Conservation (phyloP, 2,329 filamentous ascomycete species). For the Aspergillus pseudoviridinutans region DNA sequence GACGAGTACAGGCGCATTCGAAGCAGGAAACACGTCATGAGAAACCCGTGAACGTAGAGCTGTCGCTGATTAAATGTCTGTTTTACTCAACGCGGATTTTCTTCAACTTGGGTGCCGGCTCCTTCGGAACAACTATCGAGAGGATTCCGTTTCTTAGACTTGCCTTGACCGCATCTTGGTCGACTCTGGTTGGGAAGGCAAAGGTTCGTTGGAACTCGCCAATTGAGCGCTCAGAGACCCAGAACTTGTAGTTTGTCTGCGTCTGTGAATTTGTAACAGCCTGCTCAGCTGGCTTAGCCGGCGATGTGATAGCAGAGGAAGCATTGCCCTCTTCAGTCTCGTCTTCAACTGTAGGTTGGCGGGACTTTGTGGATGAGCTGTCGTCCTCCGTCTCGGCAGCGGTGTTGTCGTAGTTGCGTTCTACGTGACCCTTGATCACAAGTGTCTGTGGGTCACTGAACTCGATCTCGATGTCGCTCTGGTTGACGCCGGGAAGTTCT, state of each 20-base stretch:
- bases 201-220: slow-evolving; percentile 57
- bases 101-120: slow-evolving; percentile 44
- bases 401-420: slow-evolving; percentile 28
- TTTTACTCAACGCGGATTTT: slow-evolving; percentile 47
- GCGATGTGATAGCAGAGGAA: slow-evolving; percentile 6
- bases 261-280: slow-evolving; percentile 9
- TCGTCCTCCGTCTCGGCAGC: slow-evolving; percentile 17
- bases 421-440: slow-evolving; percentile 39
- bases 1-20: neutral
- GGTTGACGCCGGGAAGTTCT: slow-evolving; percentile 42
- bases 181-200: slow-evolving; percentile 52
- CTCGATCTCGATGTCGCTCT: slow-evolving; percentile 44
- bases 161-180: slow-evolving; percentile 57
- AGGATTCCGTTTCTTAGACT: slow-evolving; percentile 57
- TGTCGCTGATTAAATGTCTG: too few species aligned
- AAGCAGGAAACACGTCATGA: neutral
- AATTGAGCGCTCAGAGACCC: slow-evolving; percentile 55
- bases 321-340: slow-evolving; percentile 34
- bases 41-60: neutral
- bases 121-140: slow-evolving; percentile 54
- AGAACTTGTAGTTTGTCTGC: slow-evolving; percentile 43
- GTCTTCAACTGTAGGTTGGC: slow-evolving; percentile 53
- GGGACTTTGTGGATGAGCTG: slow-evolving; percentile 24
- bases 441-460: slow-evolving; percentile 45
- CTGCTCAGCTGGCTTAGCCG: slow-evolving; percentile 23